phyloP scores from a whole-genome alignment of 371 early-diverging fungal genomes.

The Basidiobolus heterosporus region DNA sequence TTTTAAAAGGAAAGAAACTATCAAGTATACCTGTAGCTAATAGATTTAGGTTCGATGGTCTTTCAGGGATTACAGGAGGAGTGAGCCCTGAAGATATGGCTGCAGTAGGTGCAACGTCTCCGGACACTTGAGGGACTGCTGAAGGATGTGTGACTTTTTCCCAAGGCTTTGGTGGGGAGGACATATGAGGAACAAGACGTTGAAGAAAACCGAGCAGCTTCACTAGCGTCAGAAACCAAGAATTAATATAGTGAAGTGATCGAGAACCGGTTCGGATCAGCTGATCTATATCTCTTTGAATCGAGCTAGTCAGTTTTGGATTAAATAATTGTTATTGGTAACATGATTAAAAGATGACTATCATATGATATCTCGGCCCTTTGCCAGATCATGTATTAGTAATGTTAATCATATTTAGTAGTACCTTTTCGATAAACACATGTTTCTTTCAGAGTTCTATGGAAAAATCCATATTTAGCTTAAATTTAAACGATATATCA shows the following conservation, averaged over 20 bases:
- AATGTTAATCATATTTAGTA: too few relatives aligned
- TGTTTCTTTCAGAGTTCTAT: too few relatives aligned
- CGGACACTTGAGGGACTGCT: slow-evolving; percentile 4
- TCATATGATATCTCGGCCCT: too few relatives aligned
- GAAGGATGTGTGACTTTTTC: slow-evolving; percentile 33
- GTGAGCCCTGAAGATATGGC: slow-evolving; percentile 14
- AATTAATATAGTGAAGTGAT: too few relatives aligned
- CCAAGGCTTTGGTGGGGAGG: slow-evolving; percentile 92
- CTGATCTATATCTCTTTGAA: too few relatives aligned
- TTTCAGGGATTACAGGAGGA: slow-evolving; percentile 14
- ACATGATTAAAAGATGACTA: too few relatives aligned
- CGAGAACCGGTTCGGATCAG: not conserved
- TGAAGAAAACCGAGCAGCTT: not conserved
- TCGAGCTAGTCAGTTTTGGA: too few relatives aligned
- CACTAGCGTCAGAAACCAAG: slow-evolving; percentile 5
- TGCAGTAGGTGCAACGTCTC: slow-evolving; percentile 13
- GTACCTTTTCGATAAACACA: too few relatives aligned
- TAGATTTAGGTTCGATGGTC: slow-evolving; percentile 10
- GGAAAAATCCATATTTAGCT: too few relatives aligned
- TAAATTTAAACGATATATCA: too few relatives aligned
- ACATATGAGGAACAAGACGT: slow-evolving; percentile 23
- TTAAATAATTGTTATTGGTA: too few relatives aligned
- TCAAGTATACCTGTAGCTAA: slow-evolving; percentile 7
- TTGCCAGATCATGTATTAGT: too few relatives aligned
- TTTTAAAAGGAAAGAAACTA: not conserved